These are phyloP conservation scores for Simplicillium aogashimaense DNA, from an alignment of 2,329 filamentous ascomycete species.

Conservation along the genomic window DNA sequence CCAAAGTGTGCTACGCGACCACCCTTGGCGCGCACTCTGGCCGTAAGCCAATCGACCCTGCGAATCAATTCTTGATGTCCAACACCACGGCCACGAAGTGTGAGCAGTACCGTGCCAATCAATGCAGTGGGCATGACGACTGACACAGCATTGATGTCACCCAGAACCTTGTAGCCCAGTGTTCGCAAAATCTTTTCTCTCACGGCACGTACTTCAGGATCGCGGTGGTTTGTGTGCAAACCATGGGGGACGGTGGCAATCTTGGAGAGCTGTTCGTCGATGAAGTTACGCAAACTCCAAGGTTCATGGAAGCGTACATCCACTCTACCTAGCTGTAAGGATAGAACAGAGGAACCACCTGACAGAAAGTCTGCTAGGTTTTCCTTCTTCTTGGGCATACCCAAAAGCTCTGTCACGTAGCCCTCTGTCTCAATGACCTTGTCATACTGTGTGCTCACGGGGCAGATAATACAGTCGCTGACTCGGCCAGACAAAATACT, in stretches of 20 bases:
- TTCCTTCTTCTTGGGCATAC: constrained; percentile 91
- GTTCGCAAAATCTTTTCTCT: constrained; percentile 71
- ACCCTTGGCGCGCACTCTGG: constrained; percentile 72
- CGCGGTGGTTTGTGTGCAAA: constrained; percentile 33
- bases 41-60: constrained; percentile 82
- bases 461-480: constrained; percentile 85
- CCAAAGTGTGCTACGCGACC: constrained; percentile 92
- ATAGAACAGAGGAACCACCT: constrained; percentile 74
- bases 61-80: constrained; percentile 78
- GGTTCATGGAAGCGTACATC: constrained; percentile 95
- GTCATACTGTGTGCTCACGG: constrained; percentile 95
- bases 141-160: constrained; percentile 90
- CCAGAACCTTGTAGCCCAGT: constrained; percentile 82
- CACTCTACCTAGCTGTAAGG: constrained; percentile 78
- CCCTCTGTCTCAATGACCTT: constrained; percentile 98
- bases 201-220: constrained; percentile 39
- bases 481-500: constrained; percentile 82
- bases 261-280: constrained; percentile 61
- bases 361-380: constrained; percentile 86
- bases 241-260: constrained; percentile 32
- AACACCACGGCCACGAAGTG: constrained; percentile 81
- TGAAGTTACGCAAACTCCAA: constrained; percentile 79
- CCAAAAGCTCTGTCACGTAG: constrained; percentile 88
- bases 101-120: constrained; percentile 87
- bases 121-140: constrained; percentile 97